These are phyloP conservation scores for Blepharisma japonicum DNA, from an alignment of 73 alveolate genomes.

Conservation along the genomic window DNA sequence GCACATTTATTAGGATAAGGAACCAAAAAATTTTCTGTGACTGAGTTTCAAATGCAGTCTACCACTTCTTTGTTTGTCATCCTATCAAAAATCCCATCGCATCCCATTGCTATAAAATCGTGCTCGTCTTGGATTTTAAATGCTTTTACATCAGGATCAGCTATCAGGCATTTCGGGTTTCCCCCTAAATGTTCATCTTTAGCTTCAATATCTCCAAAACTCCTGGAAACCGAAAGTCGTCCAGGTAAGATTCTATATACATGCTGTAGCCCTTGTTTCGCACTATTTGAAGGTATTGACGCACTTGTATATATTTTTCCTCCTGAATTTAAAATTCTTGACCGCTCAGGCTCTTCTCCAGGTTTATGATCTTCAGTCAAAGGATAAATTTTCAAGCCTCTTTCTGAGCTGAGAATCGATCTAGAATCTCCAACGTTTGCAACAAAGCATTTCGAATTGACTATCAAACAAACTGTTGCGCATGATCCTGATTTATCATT, in stretches of 20 bases:
- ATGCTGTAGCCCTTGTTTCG: constrained; percentile 52
- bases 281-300: constrained; percentile 13
- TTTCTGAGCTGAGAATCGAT: constrained; percentile 87
- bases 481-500: constrained; percentile 95
- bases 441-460: constrained; percentile 85
- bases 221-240: constrained; percentile 88
- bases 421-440: constrained; percentile 98
- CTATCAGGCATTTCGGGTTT: constrained; percentile 87
- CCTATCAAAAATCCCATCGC: constrained; percentile 97
- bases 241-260: constrained; percentile 99
- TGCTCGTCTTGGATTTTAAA: constrained; percentile 76
- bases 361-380: constrained; percentile 97
- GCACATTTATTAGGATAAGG: too few species aligned
- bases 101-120: constrained; percentile 60
- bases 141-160: constrained; percentile 88
- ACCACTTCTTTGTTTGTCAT: constrained; percentile 84
- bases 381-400: constrained; percentile 70
- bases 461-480: constrained; percentile 86
- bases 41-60: constrained; percentile 73
- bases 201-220: constrained; percentile 97
- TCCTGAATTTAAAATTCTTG: constrained; percentile 91
- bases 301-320: constrained; percentile 83
- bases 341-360: constrained; percentile 86
- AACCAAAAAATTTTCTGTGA: not conserved
- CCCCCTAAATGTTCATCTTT: constrained; percentile 91